Evolutionary conservation across 225 moss, liverwort and hornwort genomes (phyloP).

Genomic region (Physcomitrellopsis africana): DNA sequence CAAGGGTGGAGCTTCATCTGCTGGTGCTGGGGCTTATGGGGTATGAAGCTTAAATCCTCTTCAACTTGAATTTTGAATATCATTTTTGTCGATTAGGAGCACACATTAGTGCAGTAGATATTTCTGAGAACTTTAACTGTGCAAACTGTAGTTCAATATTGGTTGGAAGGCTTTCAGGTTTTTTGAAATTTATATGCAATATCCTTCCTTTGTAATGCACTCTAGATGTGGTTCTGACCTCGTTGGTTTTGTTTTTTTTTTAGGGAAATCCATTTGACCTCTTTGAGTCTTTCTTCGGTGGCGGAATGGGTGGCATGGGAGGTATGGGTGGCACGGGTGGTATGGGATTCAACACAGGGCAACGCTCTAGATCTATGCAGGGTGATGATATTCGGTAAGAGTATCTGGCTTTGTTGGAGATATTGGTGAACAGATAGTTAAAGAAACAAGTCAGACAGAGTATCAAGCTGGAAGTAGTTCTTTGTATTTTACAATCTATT

Average conservation of each 20-base stretch:
- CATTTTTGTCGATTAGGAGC: constrained; percentile 1
- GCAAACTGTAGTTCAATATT: background rate
- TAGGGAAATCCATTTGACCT: constrained; percentile 64
- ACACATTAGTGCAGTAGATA: background rate
- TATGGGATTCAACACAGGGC: constrained; percentile 56
- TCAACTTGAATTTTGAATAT: constrained; percentile 9
- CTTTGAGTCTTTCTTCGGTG: constrained; percentile 67
- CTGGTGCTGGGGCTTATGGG: constrained; percentile 51
- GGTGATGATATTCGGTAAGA: constrained; percentile 71
- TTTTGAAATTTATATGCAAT: too few relatives aligned
- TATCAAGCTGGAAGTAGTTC: background rate
- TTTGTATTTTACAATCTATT: background rate
- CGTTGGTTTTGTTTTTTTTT: background rate
- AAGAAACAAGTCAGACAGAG: too few relatives aligned
- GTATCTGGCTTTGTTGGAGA: constrained; percentile 4
- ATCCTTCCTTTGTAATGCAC: background rate
- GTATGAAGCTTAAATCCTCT: constrained; percentile 20
- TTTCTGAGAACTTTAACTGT: background rate
- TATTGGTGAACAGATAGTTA: constrained; percentile 8
- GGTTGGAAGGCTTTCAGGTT: background rate
- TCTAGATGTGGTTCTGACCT: constrained; percentile 14
- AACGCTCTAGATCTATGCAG: constrained; percentile 57
- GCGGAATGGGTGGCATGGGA: constrained; percentile 55
- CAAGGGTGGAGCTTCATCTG: constrained; percentile 53
- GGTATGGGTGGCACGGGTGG: constrained; percentile 61